phyloP scores from a whole-genome alignment of 2,329 filamentous ascomycete genomes.

The Penicillium sp. region DNA sequence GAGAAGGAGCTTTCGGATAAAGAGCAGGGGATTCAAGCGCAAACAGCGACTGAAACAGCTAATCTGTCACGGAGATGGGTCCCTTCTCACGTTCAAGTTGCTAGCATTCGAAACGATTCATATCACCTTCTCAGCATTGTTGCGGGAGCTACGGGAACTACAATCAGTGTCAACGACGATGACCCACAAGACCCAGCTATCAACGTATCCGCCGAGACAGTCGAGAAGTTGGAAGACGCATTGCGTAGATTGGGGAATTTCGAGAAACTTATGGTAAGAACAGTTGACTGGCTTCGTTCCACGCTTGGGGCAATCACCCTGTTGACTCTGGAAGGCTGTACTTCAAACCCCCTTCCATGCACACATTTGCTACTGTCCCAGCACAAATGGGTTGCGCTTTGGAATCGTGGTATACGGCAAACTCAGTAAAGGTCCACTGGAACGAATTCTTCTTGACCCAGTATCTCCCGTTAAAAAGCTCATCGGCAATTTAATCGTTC shows the following conservation, averaged over 20 bases:
- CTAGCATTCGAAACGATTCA: neutral
- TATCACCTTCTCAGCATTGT: neutral
- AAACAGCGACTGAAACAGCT: neutral
- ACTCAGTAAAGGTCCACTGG: neutral
- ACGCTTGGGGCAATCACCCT: too few species aligned
- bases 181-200: neutral
- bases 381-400: neutral
- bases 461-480: neutral
- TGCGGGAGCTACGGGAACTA: neutral
- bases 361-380: neutral
- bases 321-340: neutral
- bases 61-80: neutral
- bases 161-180: neutral
- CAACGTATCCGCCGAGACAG: neutral
- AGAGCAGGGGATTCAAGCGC: neutral
- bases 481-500: neutral
- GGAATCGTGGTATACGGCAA: neutral
- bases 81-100: neutral
- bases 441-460: neutral
- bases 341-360: neutral
- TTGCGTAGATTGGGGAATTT: neutral
- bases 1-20: neutral
- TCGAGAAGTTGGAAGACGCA: neutral
- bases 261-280: neutral
- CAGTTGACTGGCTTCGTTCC: neutral